phyloP scores from a whole-genome alignment of 768 basidiomycete genomes.

The Tubosaeta sp. region DNA sequence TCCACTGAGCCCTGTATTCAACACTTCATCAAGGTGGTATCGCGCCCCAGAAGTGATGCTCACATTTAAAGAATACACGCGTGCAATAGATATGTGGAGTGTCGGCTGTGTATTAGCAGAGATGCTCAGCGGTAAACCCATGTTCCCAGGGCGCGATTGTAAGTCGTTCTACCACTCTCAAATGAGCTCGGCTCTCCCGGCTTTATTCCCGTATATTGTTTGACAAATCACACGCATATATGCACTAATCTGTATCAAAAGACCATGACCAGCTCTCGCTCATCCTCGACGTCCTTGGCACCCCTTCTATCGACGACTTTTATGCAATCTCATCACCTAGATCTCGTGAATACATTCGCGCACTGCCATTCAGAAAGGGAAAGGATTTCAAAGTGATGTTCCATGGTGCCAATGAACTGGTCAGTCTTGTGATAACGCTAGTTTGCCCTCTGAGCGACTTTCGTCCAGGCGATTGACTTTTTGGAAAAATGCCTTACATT shows the following conservation, averaged over 20 bases:
- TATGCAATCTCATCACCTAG: conserved; percentile 82
- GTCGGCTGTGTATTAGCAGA: conserved; percentile 87
- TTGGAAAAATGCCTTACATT: conserved; percentile 81
- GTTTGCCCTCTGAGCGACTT: neutral
- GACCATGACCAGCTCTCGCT: conserved; percentile 93
- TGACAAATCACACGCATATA: neutral
- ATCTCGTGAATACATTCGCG: conserved; percentile 84
- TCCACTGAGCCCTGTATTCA: neutral
- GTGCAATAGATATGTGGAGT: conserved; percentile 83
- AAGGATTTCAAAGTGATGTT: conserved; percentile 67
- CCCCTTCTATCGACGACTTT: conserved; percentile 88
- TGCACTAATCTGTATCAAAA: conserved; percentile 22
- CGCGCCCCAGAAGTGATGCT: conserved; percentile 98
- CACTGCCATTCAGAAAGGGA: conserved; percentile 82
- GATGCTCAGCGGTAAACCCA: conserved; percentile 86
- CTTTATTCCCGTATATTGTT: neutral
- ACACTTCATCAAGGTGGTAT: conserved; percentile 67
- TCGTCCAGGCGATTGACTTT: conserved; percentile 61
- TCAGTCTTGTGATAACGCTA: conserved; percentile 18
- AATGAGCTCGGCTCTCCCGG: neutral
- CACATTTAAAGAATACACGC: conserved; percentile 93
- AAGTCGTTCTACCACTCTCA: conserved; percentile 1
- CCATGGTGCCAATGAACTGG: conserved; percentile 68
- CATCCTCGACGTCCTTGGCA: conserved; percentile 93
- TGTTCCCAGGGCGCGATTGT: conserved; percentile 97